phyloP scores from a whole-genome alignment of 2,329 filamentous ascomycete species.

The Akanthomyces muscarius region DNA sequence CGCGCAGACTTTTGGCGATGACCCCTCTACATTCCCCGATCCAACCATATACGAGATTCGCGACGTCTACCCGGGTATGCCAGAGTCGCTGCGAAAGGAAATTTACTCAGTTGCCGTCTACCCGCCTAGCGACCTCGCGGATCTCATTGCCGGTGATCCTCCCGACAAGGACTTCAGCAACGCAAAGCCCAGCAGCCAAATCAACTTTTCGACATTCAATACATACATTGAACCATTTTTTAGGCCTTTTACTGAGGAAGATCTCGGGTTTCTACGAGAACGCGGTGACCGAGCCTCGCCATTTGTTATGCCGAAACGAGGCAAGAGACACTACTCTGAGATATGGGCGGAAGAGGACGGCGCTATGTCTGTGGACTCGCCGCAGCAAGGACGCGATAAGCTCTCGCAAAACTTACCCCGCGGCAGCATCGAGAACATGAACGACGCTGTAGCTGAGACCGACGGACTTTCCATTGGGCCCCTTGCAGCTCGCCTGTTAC shows the following conservation, averaged over 20 bases:
- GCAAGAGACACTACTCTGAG: conserved; percentile 81
- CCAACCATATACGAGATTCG: conserved; percentile 93
- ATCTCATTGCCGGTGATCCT: conserved; percentile 82
- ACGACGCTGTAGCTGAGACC: conserved; percentile 80
- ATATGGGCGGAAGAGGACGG: conserved; percentile 95
- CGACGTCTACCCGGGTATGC: conserved; percentile 68
- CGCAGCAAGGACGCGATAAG: conserved; percentile 58
- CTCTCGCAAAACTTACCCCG: conserved; percentile 76
- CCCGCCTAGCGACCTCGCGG: conserved; percentile 72
- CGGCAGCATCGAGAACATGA: conserved; percentile 80
- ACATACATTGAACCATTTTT: conserved; percentile 91
- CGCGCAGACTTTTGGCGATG: conserved; percentile 84
- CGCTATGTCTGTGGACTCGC: conserved; percentile 66
- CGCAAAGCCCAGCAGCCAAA: conserved; percentile 89
- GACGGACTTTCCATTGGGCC: conserved; percentile 88
- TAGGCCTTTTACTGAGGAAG: conserved; percentile 83
- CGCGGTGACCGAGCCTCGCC: conserved; percentile 78
- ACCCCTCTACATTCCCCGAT: conserved; percentile 86
- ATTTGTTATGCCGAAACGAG: conserved; percentile 81
- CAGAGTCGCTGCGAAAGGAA: conserved; percentile 77
- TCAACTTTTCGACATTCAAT: conserved; percentile 90
- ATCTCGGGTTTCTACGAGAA: conserved; percentile 88
- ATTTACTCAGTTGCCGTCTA: conserved; percentile 87
- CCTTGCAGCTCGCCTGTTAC: conserved; percentile 74
- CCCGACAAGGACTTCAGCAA: conserved; percentile 95